phyloP scores from a whole-genome alignment of 768 basidiomycete genomes.

The Hydnomerulius pinastri region DNA sequence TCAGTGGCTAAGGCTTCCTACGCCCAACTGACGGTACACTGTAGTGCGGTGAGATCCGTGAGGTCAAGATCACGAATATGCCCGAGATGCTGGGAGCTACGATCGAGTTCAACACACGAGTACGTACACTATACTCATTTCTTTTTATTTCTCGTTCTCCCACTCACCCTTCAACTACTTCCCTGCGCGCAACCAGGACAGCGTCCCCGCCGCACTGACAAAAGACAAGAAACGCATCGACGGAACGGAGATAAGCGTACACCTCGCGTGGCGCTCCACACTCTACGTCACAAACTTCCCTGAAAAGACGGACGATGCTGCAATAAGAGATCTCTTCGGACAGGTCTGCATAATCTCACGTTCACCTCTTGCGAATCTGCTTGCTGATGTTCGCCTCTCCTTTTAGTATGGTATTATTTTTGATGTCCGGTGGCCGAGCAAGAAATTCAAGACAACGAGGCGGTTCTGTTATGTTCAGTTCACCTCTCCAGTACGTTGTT shows the following conservation, averaged over 20 bases:
- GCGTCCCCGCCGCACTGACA: constrained; percentile 83
- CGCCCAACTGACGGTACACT: constrained; percentile 14
- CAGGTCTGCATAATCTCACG: constrained; percentile 48
- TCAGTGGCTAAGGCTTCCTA: not conserved
- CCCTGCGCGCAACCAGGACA: constrained; percentile 50
- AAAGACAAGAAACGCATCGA: constrained; percentile 91
- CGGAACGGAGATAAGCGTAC: constrained; percentile 77
- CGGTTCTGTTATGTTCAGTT: constrained; percentile 96
- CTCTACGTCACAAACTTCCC: constrained; percentile 97
- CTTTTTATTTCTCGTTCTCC: no score
- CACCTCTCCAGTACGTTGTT: constrained; percentile 68
- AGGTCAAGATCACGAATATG: constrained; percentile 74
- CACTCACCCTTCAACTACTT: constrained; percentile 1
- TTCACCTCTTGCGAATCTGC: constrained; percentile 1
- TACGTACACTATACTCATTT: no score
- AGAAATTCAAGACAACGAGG: constrained; percentile 89
- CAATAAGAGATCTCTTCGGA: constrained; percentile 74
- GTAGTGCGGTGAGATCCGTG: constrained; percentile 87
- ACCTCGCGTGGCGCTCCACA: constrained; percentile 92
- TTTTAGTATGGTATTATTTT: constrained; percentile 92
- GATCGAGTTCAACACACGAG: constrained; percentile 80
- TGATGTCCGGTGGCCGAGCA: constrained; percentile 97
- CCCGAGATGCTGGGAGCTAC: constrained; percentile 69
- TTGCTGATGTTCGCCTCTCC: no score
- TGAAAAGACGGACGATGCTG: constrained; percentile 75